Percentiles rank a stretch among this genome's conserved stretches.
Conservation (phyloP, 2,329 filamentous ascomycete species). For the Arthrobotrys pseudoclavata region DNA sequence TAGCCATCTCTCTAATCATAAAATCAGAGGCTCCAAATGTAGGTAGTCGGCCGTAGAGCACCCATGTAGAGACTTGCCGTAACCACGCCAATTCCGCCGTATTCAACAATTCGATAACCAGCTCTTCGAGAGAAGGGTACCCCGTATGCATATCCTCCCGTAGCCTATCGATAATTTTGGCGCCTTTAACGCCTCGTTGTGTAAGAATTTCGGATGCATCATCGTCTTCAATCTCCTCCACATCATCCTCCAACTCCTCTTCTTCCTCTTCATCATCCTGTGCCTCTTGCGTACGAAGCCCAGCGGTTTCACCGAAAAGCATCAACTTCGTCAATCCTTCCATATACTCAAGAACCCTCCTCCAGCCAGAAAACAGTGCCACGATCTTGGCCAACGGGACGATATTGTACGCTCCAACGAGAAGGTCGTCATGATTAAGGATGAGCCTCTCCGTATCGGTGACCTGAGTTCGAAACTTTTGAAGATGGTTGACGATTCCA, state of each 20-base stretch:
- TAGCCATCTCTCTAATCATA: conserved; percentile 73
- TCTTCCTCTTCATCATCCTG: conserved; percentile 63
- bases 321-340: conserved; percentile 81
- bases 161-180: conserved; percentile 81
- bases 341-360: conserved; percentile 85
- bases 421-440: conserved; percentile 79
- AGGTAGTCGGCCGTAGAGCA: conserved; percentile 87
- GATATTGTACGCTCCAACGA: conserved; percentile 92
- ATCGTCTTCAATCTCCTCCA: conserved; percentile 50
- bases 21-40: conserved; percentile 85
- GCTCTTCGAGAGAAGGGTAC: conserved; percentile 85
- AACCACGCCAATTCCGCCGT: conserved; percentile 92
- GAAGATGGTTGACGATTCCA: conserved; percentile 81
- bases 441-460: conserved; percentile 86
- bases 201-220: conserved; percentile 58
- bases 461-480: conserved; percentile 84
- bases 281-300: conserved; percentile 55
- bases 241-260: conserved; percentile 56
- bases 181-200: conserved; percentile 73
- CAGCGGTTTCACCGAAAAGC: conserved; percentile 66
- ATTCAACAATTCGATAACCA: conserved; percentile 78
- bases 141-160: conserved; percentile 85
- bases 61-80: conserved; percentile 89
- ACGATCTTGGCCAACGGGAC: conserved; percentile 90
- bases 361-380: conserved; percentile 88